Percentiles rank a stretch among this genome's conserved stretches.
These are phyloP conservation scores for Sphagnum contortum DNA, from an alignment of 225 moss, liverwort and hornwort species.

Conservation along the genomic window DNA sequence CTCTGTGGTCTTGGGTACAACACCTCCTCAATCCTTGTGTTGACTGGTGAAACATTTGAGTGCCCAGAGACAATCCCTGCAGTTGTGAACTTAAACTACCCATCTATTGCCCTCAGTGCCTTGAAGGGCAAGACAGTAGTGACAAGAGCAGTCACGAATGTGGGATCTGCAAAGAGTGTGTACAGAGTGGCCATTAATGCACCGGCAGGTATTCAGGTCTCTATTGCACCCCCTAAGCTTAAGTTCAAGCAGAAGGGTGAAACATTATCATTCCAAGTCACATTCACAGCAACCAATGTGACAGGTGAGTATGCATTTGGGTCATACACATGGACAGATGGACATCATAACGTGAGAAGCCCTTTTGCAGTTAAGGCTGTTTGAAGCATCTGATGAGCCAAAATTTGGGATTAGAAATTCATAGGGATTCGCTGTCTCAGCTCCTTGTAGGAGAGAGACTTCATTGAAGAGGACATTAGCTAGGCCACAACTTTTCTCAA, in stretches of 20 bases:
- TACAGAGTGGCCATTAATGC: conserved; percentile 22
- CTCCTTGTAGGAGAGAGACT: no score
- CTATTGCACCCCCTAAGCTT: conserved; percentile 19
- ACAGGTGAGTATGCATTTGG: conserved; percentile 22
- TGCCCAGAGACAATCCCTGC: conserved; percentile 27
- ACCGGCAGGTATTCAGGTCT: conserved; percentile 22
- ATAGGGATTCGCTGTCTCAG: no score
- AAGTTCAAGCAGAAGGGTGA: conserved; percentile 16
- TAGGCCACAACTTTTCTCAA: no score
- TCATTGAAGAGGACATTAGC: no score
- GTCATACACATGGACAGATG: conserved; percentile 49
- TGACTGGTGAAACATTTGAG: conserved; percentile 11
- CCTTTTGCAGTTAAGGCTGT: conserved; percentile 26
- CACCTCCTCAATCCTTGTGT: conserved; percentile 7
- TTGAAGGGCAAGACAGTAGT: conserved; percentile 14
- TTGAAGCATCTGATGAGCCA: no score
- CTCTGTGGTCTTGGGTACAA: conserved; percentile 47
- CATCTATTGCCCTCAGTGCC: conserved; percentile 35
- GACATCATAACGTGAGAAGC: conserved; percentile 36
- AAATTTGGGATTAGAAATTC: no score
- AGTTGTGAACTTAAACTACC: conserved; percentile 51
- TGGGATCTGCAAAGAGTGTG: conserved; percentile 23
- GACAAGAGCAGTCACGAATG: conserved; percentile 45
- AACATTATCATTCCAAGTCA: conserved; percentile 27
- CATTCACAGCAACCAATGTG: conserved; percentile 6